Evolutionary conservation across 2,329 filamentous ascomycete genomes (phyloP).

Genomic region (Scopulariopsis brevicaulis): DNA sequence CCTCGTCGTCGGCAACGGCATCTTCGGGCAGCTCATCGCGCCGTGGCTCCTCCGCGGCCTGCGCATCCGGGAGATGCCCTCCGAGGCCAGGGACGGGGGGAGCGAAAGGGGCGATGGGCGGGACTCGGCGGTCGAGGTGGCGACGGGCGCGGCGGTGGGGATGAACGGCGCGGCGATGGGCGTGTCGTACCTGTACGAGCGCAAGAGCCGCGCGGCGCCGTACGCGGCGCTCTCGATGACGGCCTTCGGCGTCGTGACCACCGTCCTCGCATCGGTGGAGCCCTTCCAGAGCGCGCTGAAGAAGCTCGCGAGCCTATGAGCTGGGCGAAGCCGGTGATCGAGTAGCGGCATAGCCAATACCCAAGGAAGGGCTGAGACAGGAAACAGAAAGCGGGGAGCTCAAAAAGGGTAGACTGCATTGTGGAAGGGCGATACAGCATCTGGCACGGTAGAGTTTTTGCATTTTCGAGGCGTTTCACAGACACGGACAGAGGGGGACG

Average conservation of each 20-base stretch:
- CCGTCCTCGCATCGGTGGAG: constrained; percentile 37
- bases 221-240: constrained; percentile 48
- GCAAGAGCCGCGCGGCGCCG: constrained; percentile 37
- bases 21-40: constrained; percentile 28
- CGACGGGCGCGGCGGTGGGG: constrained; percentile 39
- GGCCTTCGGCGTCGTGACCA: constrained; percentile 42
- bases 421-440: neutral
- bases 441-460: neutral
- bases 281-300: constrained; percentile 29
- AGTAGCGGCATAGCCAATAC: neutral
- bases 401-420: neutral
- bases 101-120: neutral
- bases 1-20: constrained; percentile 39
- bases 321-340: neutral
- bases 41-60: constrained; percentile 20
- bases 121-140: constrained; percentile 27
- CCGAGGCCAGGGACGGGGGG: neutral
- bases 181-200: constrained; percentile 44
- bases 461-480: neutral
- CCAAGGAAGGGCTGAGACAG: too few species aligned
- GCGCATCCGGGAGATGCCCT: constrained; percentile 9
- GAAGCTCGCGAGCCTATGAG: constrained; percentile 11
- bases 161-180: constrained; percentile 51
- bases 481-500: neutral
- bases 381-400: neutral